Percentiles rank a stretch among this genome's conserved stretches.
phyloP scores from a whole-genome alignment of 441 rosid genomes.

The Rhodomyrtus psidioides region DNA sequence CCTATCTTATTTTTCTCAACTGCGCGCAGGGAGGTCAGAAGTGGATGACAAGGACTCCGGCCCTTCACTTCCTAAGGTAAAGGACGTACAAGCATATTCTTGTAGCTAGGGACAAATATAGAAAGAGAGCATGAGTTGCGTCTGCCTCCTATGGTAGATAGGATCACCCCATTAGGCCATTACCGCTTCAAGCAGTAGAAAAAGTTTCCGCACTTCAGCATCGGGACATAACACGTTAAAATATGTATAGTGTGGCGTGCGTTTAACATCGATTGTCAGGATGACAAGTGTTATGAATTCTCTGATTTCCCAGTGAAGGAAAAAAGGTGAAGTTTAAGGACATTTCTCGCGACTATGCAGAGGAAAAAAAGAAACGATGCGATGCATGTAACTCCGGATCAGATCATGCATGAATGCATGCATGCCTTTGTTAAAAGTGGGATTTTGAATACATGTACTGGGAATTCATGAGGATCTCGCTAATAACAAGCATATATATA shows the following conservation, averaged over 20 bases:
- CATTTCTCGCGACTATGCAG: not conserved
- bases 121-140: not conserved
- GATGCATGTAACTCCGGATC: not conserved
- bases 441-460: not conserved
- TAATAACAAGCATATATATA: not conserved
- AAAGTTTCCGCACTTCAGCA: not conserved
- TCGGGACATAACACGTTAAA: not conserved
- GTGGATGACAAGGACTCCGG: not conserved
- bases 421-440: not conserved
- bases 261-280: fast-evolving
- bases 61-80: not conserved
- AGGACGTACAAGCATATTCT: not conserved
- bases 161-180: not conserved
- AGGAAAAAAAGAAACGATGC: not conserved
- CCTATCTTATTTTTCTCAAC: not conserved
- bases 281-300: not conserved
- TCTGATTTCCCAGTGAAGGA: not conserved
- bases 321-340: not conserved
- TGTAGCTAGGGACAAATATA: not conserved
- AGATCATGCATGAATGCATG: not conserved
- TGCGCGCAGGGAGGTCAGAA: not conserved
- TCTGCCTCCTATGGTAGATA: not conserved
- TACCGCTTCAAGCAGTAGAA: not conserved
- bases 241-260: not conserved
- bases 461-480: not conserved